Base-by-base conservation (phyloP, 31 red algal species). In the Endocladia muricata region DNA sequence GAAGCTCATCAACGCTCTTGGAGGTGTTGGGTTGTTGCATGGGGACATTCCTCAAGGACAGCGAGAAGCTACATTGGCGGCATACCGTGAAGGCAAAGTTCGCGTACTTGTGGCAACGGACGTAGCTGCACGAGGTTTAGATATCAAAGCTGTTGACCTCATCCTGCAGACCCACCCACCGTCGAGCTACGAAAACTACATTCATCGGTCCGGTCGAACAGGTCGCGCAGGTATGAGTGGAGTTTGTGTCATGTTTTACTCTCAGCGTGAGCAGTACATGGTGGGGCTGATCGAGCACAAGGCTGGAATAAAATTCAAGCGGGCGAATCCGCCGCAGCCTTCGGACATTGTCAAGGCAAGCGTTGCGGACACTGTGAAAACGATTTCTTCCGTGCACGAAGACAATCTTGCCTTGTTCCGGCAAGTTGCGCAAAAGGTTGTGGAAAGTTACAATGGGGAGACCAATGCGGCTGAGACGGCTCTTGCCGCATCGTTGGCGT, bases 131-230 rank as follows among this genome's bases (percentile, higher is more conserved):
- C 62, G 93, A 38, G 93, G 93, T 7, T 51, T 95, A 0, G 93
- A 95, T 73, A 85, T 95, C 36, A 78, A 78, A 34, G 75, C 60
- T 40, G 87, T 95, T 29, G 88, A 91, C 25, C 74, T 91, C n/a
- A 66, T 95, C 13, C 54, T 95, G 37, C 87, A 91, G 37, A 91
- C 87, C 22, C 82, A 91, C 68, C 81, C 88, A 1, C 93, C 93
- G 19, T 33, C 38, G 33, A 73, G 71, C 37, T 87, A 87, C 19
- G 93, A 95, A 49, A 91, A 65, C 19, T 95, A 95, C 63, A 85
- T 95, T 34, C 93, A 95, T 43, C 86, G 93, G 5, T 86, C 81
- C 5, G 93, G 93, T 7, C 82, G 93, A 26, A 95, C 93, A 1
- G 93, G 93, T 1, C 67, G 93, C 33, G 93, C 93, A 2, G 93